Evolutionary conservation across 108 stramenopile species (phyloP).

Genomic region (Aureococcus anophagefferens): DNA sequence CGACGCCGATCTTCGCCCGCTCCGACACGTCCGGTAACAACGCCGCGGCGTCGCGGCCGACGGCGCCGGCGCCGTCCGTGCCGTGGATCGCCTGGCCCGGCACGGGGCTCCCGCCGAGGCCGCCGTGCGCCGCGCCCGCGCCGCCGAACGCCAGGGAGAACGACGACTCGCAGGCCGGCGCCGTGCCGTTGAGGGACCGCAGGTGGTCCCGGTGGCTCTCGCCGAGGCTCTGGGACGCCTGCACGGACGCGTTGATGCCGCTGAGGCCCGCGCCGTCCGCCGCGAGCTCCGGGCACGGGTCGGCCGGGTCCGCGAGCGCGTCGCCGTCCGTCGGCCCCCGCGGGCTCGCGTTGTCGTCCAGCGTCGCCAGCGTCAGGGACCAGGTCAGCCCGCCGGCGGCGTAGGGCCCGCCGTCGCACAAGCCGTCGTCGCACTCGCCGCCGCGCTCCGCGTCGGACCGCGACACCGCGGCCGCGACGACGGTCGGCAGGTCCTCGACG

Average conservation of each 20-base stretch:
- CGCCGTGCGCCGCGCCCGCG: constrained; percentile 49
- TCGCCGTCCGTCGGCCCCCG: too few relatives aligned
- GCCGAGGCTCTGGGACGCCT: neutral
- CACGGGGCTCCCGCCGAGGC: constrained; percentile 26
- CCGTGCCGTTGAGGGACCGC: neutral
- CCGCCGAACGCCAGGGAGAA: constrained; percentile 56
- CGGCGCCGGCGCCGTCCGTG: constrained; percentile 21
- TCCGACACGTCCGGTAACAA: too few relatives aligned
- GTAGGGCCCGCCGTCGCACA: constrained; percentile 40
- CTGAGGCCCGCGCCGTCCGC: constrained; percentile 1
- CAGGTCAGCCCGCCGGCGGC: constrained; percentile 42
- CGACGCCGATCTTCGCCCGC: too few relatives aligned
- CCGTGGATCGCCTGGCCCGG: too few relatives aligned
- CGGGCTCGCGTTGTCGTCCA: constrained; percentile 13
- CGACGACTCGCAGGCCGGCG: neutral
- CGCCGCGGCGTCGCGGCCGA: neutral
- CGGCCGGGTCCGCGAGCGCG: too few relatives aligned
- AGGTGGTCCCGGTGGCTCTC: neutral
- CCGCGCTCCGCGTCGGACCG: constrained; percentile 25
- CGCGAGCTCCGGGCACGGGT: too few relatives aligned
- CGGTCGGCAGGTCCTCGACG: constrained; percentile 16
- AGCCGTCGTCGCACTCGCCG: constrained; percentile 42
- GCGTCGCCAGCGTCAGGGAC: constrained; percentile 41
- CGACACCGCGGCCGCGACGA: constrained; percentile 20
- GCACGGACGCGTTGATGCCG: neutral